Conservation (phyloP, 805 yeast species). For the Candida namnaoensis region DNA sequence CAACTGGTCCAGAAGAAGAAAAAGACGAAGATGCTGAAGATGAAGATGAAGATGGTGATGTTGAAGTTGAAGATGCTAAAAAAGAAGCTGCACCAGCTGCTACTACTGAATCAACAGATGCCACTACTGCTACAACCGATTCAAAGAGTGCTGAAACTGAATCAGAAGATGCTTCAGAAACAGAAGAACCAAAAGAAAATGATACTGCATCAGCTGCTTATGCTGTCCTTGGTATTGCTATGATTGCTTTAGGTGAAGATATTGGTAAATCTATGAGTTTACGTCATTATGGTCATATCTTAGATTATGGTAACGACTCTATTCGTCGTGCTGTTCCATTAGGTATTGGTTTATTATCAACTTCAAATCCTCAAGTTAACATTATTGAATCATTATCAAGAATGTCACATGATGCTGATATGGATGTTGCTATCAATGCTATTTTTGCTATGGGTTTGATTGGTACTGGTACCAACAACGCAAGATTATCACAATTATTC, state of each 20-base stretch:
- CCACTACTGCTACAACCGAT: constrained; percentile 17
- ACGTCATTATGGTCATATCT: constrained; percentile 93
- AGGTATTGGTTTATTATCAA: constrained; percentile 94
- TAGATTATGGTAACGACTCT: constrained; percentile 93
- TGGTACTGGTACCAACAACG: constrained; percentile 98
- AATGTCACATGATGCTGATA: constrained; percentile 91
- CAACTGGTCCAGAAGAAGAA: constrained; percentile 51
- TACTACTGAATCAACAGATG: constrained; percentile 11
- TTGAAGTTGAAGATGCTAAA: constrained; percentile 24
- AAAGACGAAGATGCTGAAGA: constrained; percentile 52
- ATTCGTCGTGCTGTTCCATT: constrained; percentile 92
- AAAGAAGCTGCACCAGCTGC: constrained; percentile 14
- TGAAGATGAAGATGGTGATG: constrained; percentile 36
- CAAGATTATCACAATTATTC: constrained; percentile 90
- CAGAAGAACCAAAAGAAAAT: constrained; percentile 22
- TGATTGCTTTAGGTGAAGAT: constrained; percentile 95
- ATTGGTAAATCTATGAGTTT: constrained; percentile 96
- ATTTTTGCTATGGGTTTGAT: constrained; percentile 96
- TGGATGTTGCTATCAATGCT: constrained; percentile 90
- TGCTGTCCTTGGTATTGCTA: constrained; percentile 90
- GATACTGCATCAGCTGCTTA: constrained; percentile 47
- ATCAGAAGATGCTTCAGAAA: constrained; percentile 20
- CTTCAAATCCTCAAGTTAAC: constrained; percentile 93
- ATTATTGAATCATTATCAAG: constrained; percentile 94
- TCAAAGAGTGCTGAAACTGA: constrained; percentile 18